Conservation (phyloP, 2,329 filamentous ascomycete genomes). For the Bipolaris bicolor region DNA sequence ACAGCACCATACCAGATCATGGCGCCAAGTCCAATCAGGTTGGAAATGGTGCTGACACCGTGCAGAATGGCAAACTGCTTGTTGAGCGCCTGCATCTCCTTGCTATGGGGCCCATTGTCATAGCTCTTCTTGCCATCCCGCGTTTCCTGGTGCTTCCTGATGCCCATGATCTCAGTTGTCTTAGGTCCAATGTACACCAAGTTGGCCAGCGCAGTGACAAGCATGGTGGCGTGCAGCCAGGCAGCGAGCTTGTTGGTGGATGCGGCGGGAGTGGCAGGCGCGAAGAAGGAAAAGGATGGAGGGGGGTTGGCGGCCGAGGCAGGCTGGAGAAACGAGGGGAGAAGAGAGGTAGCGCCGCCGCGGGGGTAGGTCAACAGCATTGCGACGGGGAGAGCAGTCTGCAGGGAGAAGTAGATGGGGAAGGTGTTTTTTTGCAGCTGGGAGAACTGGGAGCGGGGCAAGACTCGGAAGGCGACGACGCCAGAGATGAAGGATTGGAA, state of each 20-base stretch:
- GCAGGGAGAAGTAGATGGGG: constrained; percentile 86
- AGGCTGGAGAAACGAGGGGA: constrained; percentile 4
- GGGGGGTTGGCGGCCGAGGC: background rate
- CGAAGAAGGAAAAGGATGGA: constrained; percentile 2
- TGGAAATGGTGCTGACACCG: constrained; percentile 79
- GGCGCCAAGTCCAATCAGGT: constrained; percentile 72
- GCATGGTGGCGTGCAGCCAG: constrained; percentile 71
- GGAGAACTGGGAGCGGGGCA: constrained; percentile 81
- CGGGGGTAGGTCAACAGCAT: constrained; percentile 79
- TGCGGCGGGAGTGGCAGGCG: background rate
- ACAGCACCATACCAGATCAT: constrained; percentile 79
- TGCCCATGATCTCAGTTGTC: constrained; percentile 74
- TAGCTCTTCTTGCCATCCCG: constrained; percentile 88
- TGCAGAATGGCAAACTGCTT: constrained; percentile 74
- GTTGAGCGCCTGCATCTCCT: constrained; percentile 72
- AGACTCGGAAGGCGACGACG: constrained; percentile 75
- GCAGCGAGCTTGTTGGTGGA: constrained; percentile 28
- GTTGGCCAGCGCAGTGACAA: constrained; percentile 75
- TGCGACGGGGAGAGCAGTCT: constrained; percentile 74
- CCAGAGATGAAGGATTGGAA: constrained; percentile 84
- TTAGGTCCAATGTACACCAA: constrained; percentile 73
- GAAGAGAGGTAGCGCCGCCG: constrained; percentile 19
- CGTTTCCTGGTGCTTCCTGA: constrained; percentile 82
- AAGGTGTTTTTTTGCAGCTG: constrained; percentile 78
- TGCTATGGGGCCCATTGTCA: constrained; percentile 77